Evolutionary conservation across 139 green algal species (phyloP), one percentile per base, ranked within the genome.

Genomic region (Astrephomene gubernaculifera): DNA sequence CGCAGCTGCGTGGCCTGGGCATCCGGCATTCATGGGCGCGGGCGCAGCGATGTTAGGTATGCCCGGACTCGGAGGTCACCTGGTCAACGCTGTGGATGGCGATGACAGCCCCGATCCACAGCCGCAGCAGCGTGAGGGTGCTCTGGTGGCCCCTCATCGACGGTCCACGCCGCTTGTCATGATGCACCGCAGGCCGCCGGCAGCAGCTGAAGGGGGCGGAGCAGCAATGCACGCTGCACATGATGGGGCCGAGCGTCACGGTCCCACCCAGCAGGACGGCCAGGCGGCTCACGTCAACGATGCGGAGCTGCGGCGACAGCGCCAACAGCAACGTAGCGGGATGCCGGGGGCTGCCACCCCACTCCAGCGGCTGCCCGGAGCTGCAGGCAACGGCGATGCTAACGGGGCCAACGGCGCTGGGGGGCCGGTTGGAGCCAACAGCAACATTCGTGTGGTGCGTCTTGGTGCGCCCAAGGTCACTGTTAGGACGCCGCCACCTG

Each of bases 401-500:
- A 67, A 4, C 4, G 31, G 31, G 7, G 27, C 24, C 68, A 74
- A 24, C 7, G 38, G 33, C 35, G 9, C 54, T 2, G 7, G 25
- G 54, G 22, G 74, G 22, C 7, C 36, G 12, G 74, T 9, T 36
- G 52, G 17, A 4, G 2, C n/a, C 14, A 53, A 7, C 39, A 65
- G 78, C 64, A 74, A 65, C 44, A 31, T 84, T 43, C 78, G 78
- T 2, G 43, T 84, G 21, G 78, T 84, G 78, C 61, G 33, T 6
- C 63, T 84, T 19, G 78, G 78, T 1, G 44, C n/a, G 9, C 78
- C 78, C 21, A 6, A 21, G 25, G 43, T 84, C 4, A 75, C 78
- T 5, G 78, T 63, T 2, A 64, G 78, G n/a, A 84, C 78, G 31
- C 78, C 78, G 21, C 44, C 76, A 19, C 78, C 78, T 1, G 25